Conservation (phyloP, 2,329 filamentous ascomycete genomes). For the Acrocalymma vagum region DNA sequence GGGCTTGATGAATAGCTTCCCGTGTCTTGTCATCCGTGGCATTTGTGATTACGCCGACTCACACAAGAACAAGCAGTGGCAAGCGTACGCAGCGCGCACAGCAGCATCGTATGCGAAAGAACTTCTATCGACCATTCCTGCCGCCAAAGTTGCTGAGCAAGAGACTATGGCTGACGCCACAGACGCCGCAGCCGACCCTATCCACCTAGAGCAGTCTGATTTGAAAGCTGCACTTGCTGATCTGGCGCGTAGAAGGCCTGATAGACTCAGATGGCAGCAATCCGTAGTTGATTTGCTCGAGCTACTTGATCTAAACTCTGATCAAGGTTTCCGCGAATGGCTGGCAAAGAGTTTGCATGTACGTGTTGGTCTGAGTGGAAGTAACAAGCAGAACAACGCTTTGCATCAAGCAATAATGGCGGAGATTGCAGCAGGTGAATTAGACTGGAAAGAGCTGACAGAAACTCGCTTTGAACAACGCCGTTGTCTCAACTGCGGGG, state of each 20-base stretch:
- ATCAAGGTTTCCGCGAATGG: not conserved
- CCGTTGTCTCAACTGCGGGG: conserved; percentile 1
- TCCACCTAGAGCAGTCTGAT: not conserved
- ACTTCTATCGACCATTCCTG: conserved; percentile 5
- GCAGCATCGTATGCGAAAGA: conserved; percentile 1
- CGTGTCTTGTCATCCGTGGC: too few relatives aligned
- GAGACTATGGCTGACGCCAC: conserved; percentile 3
- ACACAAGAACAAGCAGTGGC: conserved; percentile 3
- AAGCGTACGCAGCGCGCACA: not conserved
- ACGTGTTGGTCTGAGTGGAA: not conserved
- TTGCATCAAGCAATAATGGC: not conserved
- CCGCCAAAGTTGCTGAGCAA: conserved; percentile 4
- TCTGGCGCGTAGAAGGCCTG: not conserved
- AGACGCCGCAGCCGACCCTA: not conserved
- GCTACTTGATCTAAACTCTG: not conserved
- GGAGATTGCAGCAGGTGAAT: not conserved
- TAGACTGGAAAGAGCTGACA: not conserved
- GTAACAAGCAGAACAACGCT: not conserved
- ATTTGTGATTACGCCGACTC: too few relatives aligned
- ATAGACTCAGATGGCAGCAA: not conserved
- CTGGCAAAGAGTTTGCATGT: not conserved
- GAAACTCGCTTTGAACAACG: not conserved
- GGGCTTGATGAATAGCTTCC: too few relatives aligned
- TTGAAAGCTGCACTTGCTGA: not conserved
- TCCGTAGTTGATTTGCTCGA: too few relatives aligned